phyloP scores from a whole-genome alignment of 306 rosid genomes.

The Trichosanthes truncata region DNA sequence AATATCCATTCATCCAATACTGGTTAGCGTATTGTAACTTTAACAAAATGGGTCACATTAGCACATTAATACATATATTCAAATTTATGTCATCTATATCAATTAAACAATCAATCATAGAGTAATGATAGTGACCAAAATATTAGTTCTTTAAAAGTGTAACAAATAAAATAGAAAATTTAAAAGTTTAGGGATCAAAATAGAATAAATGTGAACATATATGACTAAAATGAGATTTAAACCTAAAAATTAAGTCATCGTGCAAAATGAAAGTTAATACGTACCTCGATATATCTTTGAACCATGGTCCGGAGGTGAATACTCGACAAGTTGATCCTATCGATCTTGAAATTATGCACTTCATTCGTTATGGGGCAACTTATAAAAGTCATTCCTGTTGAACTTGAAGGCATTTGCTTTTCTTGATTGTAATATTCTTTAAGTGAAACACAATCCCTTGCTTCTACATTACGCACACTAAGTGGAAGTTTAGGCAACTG shows the following conservation, averaged over 20 bases:
- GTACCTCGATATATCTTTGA: not conserved
- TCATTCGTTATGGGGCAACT: not conserved
- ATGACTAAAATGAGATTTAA: too few species aligned
- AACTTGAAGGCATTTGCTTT: not conserved
- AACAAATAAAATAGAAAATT: not conserved
- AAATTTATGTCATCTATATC: not conserved
- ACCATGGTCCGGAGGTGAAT: not conserved
- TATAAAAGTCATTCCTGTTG: not conserved
- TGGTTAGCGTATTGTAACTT: too few species aligned
- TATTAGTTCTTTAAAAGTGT: not conserved
- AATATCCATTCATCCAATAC: too few species aligned
- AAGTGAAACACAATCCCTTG: not conserved
- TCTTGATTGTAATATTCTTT: not conserved
- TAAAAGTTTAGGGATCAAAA: not conserved
- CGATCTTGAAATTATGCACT: not conserved
- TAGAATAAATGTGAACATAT: too few species aligned
- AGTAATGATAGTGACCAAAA: too few species aligned
- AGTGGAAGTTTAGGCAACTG: slow-evolving; percentile 6
- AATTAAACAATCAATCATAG: not conserved
- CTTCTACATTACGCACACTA: not conserved
- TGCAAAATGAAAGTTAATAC: too few species aligned
- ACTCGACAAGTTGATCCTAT: not conserved
- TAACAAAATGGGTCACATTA: too few species aligned
- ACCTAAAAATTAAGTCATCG: too few species aligned
- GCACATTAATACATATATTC: too few species aligned